Percentiles rank a stretch among this genome's conserved stretches.
phyloP scores from a whole-genome alignment of 164 flowering plant species.

The Vitis rotundifolia region DNA sequence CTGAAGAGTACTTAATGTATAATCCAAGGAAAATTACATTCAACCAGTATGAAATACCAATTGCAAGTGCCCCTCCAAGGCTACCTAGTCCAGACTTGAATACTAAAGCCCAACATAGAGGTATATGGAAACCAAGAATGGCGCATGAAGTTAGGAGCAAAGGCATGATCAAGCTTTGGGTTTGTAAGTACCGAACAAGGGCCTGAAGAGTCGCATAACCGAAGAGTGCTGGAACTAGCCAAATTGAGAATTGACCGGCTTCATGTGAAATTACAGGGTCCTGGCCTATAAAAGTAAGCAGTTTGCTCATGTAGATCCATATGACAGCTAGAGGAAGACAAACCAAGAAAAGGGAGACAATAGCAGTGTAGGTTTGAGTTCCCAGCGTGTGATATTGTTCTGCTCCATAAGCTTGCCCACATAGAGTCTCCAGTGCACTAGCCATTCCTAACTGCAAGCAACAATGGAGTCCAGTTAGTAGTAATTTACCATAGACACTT shows the following conservation, averaged over 20 bases:
- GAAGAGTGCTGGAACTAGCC: slow-evolving; percentile 57
- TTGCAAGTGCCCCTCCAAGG: slow-evolving; percentile 59
- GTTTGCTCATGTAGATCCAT: slow-evolving; percentile 42
- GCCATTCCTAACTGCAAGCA: slow-evolving; percentile 55
- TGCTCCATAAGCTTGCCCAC: slow-evolving; percentile 76
- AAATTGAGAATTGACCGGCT: slow-evolving; percentile 47
- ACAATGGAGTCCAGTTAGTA: too few species aligned
- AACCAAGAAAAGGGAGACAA: slow-evolving; percentile 42
- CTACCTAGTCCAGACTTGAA: slow-evolving; percentile 44
- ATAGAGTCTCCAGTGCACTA: slow-evolving; percentile 57
- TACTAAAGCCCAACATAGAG: slow-evolving; percentile 57
- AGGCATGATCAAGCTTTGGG: slow-evolving; percentile 50
- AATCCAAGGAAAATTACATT: slow-evolving; percentile 40
- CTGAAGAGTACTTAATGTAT: slow-evolving; percentile 51
- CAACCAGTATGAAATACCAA: slow-evolving; percentile 49
- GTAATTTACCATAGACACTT: neutral
- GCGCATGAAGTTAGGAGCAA: slow-evolving; percentile 40
- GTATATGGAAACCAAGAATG: slow-evolving; percentile 41
- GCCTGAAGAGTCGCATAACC: slow-evolving; percentile 57
- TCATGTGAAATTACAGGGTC: slow-evolving; percentile 54
- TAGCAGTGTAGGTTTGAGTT: slow-evolving; percentile 47
- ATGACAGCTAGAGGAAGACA: slow-evolving; percentile 48
- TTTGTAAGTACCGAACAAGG: slow-evolving; percentile 45
- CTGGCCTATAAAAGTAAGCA: slow-evolving; percentile 54
- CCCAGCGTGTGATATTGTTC: slow-evolving; percentile 50